Evolutionary conservation across 768 basidiomycete genomes (phyloP), one percentile per base, ranked within the genome.

Genomic region (Terana coerulea): DNA sequence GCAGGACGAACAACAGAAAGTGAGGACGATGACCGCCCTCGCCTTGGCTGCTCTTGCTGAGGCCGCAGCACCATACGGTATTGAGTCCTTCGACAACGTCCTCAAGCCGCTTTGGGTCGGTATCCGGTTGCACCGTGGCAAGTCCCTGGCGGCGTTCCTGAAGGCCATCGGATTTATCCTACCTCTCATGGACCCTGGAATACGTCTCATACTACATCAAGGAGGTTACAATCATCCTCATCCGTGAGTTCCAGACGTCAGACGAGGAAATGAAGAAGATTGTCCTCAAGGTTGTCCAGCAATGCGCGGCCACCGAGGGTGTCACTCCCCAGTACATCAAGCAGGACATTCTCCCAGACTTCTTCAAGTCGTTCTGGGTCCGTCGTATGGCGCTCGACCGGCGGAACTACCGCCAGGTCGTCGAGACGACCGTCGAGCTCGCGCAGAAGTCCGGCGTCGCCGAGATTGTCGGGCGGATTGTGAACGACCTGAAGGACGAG

Each of bases 231-330:
- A 88, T 94, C 57, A 95, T 95, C 65, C 87, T 95, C 51, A 95
- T 95, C 56, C 92, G 97, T 64, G 95, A 98, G 72, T 98, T 98
- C 76, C 94, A 95, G 68, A 97, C 95, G 5, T 95, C 95, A 8
- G 97, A 99, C 67, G 97, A 99, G 69, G 97, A 99, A 76, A 99
- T 99, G 97, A 95, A 98, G 81, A 97, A 98, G 78, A 98, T 98
- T 59, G 97, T 99, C 5, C 72, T 99, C 45, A 98, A 98, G 69
- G 97, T 99, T 51, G 95, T 98, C 61, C 97, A 98, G 71, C 97
- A 98, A 68, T 98, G 97, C 64, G 92, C 97, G 28, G 91, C 93
- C 8, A 99, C 97, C 1, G 97, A 99, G 66, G 97, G 97, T 72
- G 97, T 99, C 31, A 93, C 93, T 0, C 84, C 97, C 2, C 79